Conservation (phyloP, 768 basidiomycete genomes). For the Pleurotus salmoneostramineus region DNA sequence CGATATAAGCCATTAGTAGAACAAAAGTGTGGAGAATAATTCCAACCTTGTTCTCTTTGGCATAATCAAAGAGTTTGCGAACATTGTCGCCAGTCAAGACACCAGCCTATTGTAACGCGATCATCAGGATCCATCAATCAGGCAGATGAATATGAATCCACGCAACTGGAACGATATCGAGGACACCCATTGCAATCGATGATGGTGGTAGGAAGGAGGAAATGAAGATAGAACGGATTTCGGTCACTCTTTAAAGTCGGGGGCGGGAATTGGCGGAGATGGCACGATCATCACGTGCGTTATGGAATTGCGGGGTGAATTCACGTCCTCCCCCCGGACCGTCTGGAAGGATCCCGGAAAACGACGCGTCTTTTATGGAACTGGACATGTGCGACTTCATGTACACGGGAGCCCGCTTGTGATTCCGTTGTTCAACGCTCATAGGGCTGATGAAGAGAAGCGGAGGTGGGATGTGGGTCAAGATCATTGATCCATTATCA, state of each 20-base stretch:
- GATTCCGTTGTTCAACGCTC: no score
- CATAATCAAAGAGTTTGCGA: conserved; percentile 94
- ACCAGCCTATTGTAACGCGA: conserved; percentile 57
- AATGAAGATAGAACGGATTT: conserved; percentile 8
- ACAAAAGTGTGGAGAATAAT: conserved; percentile 15
- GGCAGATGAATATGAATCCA: background rate
- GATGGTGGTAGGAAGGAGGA: conserved; percentile 10
- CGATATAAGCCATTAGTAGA: conserved; percentile 8
- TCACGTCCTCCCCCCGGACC: no score
- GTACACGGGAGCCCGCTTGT: no score
- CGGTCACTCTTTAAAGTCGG: conserved; percentile 1
- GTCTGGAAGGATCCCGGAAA: no score
- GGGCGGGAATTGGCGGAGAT: conserved; percentile 10
- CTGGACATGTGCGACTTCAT: no score
- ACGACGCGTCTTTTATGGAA: no score
- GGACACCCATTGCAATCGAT: conserved; percentile 58
- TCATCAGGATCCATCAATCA: conserved; percentile 7
- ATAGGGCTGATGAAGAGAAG: no score
- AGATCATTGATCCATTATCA: no score
- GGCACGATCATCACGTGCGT: background rate
- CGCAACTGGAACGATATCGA: conserved; percentile 78
- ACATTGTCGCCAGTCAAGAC: conserved; percentile 95
- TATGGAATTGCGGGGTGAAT: no score
- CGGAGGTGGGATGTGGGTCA: no score
- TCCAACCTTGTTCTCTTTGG: conserved; percentile 78